Conservation (phyloP, 345 rosid genomes). For the Acer negundo region DNA sequence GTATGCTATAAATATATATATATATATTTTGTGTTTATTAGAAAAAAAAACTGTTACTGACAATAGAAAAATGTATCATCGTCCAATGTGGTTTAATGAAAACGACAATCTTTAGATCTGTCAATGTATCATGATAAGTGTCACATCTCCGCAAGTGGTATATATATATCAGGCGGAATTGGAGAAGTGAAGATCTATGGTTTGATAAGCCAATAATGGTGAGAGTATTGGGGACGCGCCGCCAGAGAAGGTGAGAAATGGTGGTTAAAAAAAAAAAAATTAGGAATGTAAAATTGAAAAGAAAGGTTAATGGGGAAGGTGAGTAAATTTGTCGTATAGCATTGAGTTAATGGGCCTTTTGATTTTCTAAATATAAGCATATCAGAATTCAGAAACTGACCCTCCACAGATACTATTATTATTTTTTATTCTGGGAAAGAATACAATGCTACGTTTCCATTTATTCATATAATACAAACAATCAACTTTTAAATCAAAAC, state of each 20-base stretch:
- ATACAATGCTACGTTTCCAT: not conserved
- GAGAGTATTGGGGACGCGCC: not conserved
- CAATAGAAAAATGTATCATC: no score
- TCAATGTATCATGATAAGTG: no score
- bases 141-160: no score
- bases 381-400: slow-evolving; percentile 9
- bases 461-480: not conserved
- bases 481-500: not conserved
- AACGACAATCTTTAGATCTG: no score
- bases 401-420: not conserved
- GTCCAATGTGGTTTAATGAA: no score
- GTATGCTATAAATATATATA: no score
- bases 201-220: not conserved
- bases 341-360: not conserved
- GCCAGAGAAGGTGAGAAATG: not conserved
- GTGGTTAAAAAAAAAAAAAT: not conserved
- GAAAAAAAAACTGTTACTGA: no score
- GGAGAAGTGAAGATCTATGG: not conserved
- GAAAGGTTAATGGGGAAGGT: not conserved
- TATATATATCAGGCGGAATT: no score
- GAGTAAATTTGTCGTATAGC: not conserved
- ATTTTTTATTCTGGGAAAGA: not conserved
- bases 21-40: no score
- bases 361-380: not conserved
- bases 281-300: not conserved